These are phyloP conservation scores for Apiospora aurea DNA, from an alignment of 2,329 filamentous ascomycete genomes.

Conservation along the genomic window DNA sequence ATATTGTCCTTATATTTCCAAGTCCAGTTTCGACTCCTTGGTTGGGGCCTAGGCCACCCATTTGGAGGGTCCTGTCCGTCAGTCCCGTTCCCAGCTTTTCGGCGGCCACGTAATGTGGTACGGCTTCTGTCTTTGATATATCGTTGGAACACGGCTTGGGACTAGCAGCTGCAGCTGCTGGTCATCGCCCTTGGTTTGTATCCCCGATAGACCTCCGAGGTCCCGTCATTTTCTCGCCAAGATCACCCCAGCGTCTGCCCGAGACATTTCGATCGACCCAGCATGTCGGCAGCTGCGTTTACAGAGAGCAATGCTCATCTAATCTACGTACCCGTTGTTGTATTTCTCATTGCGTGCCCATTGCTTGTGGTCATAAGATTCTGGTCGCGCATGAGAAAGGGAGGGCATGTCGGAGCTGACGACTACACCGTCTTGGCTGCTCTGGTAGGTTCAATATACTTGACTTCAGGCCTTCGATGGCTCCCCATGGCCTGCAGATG, in stretches of 20 bases:
- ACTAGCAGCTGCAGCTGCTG: neutral
- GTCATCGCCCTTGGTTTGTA: neutral
- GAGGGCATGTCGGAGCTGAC: slow-evolving; percentile 36
- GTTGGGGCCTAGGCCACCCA: neutral
- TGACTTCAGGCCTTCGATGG: neutral
- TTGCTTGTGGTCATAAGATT: slow-evolving; percentile 37
- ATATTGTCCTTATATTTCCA: neutral
- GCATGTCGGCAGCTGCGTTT: neutral
- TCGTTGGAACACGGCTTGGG: neutral
- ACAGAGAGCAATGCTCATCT: slow-evolving; percentile 32
- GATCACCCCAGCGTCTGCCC: neutral
- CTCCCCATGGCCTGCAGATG: no score
- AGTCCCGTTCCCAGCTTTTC: neutral
- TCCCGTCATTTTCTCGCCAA: neutral
- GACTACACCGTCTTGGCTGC: slow-evolving; percentile 40
- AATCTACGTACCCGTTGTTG: slow-evolving; percentile 36
- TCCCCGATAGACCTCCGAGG: neutral
- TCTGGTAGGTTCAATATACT: slow-evolving; percentile 30
- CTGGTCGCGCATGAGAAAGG: slow-evolving; percentile 38
- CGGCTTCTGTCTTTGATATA: neutral
- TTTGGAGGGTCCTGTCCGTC: neutral
- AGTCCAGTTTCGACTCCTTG: neutral
- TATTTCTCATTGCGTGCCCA: slow-evolving; percentile 38
- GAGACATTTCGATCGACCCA: neutral
- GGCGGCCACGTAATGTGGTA: neutral